Evolutionary conservation across 1,284 basidiomycete species (phyloP).

Genomic region (Tylopilus sp.): DNA sequence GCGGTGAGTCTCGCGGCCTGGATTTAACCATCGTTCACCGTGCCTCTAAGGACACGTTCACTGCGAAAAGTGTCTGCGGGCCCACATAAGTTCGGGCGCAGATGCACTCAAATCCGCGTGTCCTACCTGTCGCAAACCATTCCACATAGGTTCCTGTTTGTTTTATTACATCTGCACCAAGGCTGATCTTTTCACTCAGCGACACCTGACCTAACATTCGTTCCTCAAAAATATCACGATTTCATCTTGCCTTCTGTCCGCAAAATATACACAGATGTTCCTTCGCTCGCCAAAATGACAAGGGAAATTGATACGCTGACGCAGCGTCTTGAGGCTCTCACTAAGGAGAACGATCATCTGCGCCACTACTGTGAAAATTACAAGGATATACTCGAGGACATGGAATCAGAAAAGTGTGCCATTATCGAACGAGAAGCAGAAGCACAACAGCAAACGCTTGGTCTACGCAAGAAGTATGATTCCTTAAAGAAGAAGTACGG

Average conservation of each 20-base stretch:
- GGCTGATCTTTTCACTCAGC: constrained; percentile 24
- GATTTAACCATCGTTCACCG: constrained; percentile 2
- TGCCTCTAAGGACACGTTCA: constrained; percentile 52
- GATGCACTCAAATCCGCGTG: constrained; percentile 45
- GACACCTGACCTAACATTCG: constrained; percentile 44
- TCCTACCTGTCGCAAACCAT: constrained; percentile 55
- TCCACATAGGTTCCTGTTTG: constrained; percentile 46
- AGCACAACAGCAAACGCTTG: constrained; percentile 26
- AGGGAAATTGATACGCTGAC: constrained; percentile 34
- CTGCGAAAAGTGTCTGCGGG: constrained; percentile 53
- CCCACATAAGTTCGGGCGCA: constrained; percentile 43
- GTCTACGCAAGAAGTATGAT: constrained; percentile 34
- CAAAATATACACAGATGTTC: constrained; percentile 51
- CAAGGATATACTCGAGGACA: constrained; percentile 30
- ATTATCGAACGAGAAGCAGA: constrained; percentile 29
- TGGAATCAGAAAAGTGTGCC: constrained; percentile 36
- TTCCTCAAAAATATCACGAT: constrained; percentile 58
- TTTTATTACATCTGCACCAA: no score
- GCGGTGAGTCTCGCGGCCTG: constrained; percentile 40
- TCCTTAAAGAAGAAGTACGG: constrained; percentile 19
- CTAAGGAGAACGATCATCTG: constrained; percentile 41
- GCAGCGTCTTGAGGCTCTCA: constrained; percentile 34
- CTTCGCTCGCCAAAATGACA: constrained; percentile 31
- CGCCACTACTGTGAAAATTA: constrained; percentile 39
- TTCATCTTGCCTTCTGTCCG: constrained; percentile 55